Conservation (phyloP, 1,284 basidiomycete species). For the Puccinia sorghi region DNA sequence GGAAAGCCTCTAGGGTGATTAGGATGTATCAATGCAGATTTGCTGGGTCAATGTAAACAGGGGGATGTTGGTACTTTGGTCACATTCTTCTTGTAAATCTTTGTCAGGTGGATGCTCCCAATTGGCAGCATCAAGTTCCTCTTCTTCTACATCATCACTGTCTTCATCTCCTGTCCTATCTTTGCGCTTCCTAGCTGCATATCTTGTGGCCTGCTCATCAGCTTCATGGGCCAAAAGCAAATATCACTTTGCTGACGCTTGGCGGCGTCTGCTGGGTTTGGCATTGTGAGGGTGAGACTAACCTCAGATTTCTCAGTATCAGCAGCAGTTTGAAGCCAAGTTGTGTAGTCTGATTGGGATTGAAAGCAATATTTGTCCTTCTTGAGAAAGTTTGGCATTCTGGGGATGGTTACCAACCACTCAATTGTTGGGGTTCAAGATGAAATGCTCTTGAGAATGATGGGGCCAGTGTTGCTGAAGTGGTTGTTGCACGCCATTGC, state of each 20-base stretch:
- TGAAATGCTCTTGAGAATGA: background rate
- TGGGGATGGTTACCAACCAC: background rate
- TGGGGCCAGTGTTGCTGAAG: background rate
- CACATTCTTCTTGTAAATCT: background rate
- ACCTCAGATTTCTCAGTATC: background rate
- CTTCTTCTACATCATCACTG: background rate
- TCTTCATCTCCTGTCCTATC: background rate
- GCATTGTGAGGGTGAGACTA: background rate
- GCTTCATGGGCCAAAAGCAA: background rate
- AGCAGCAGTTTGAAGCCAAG: background rate
- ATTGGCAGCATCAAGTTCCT: background rate
- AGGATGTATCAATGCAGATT: background rate
- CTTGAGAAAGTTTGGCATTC: background rate
- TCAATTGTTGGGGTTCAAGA: background rate
- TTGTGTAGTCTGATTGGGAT: background rate
- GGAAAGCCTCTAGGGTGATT: background rate
- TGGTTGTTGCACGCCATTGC: background rate
- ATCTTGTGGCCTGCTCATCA: background rate
- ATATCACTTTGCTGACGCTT: background rate
- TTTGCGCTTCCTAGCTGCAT: background rate
- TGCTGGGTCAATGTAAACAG: background rate
- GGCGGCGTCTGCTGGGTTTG: background rate
- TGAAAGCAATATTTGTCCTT: background rate
- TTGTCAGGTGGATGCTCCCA: background rate
- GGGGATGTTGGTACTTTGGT: background rate